These are phyloP conservation scores for Prinsepia uniflora DNA, from an alignment of 306 rosid species.

Conservation along the genomic window DNA sequence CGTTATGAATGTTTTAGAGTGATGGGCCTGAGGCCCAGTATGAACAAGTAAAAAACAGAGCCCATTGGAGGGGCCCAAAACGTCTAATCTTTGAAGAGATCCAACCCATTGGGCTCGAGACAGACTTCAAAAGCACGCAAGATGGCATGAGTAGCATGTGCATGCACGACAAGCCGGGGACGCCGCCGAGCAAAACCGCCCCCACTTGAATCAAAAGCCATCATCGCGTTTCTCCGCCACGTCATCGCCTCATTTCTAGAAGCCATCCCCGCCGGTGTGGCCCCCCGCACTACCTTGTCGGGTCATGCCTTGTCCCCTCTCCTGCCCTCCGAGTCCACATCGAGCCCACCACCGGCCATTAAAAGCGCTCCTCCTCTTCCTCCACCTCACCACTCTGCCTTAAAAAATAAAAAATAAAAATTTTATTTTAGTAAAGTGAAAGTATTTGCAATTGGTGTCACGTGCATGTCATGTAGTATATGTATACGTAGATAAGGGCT, in stretches of 20 bases:
- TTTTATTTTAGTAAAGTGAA: background rate
- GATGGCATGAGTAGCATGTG: background rate
- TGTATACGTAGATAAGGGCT: background rate
- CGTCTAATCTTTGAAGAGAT: too few species aligned
- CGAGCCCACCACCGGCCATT: background rate
- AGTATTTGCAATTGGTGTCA: background rate
- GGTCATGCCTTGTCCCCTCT: slow-evolving; percentile 24
- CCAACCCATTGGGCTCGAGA: background rate
- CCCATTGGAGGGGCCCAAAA: background rate
- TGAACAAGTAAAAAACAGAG: background rate
- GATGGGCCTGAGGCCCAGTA: background rate
- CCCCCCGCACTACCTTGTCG: slow-evolving; percentile 27
- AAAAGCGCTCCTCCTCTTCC: background rate
- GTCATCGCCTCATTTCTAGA: slow-evolving; percentile 15
- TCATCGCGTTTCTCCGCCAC: slow-evolving; percentile 20
- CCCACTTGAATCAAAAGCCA: slow-evolving; percentile 6
- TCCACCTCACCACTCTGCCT: background rate
- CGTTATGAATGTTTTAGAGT: background rate
- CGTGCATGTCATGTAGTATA: background rate
- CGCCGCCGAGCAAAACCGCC: slow-evolving; percentile 29
- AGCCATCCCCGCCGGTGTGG: slow-evolving; percentile 12
- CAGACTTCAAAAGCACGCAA: slow-evolving; percentile 15
- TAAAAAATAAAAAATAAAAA: background rate
- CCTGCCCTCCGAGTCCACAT: background rate
- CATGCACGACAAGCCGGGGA: slow-evolving; percentile 17